phyloP scores from a whole-genome alignment of 441 rosid genomes.

The Populus hybrid region DNA sequence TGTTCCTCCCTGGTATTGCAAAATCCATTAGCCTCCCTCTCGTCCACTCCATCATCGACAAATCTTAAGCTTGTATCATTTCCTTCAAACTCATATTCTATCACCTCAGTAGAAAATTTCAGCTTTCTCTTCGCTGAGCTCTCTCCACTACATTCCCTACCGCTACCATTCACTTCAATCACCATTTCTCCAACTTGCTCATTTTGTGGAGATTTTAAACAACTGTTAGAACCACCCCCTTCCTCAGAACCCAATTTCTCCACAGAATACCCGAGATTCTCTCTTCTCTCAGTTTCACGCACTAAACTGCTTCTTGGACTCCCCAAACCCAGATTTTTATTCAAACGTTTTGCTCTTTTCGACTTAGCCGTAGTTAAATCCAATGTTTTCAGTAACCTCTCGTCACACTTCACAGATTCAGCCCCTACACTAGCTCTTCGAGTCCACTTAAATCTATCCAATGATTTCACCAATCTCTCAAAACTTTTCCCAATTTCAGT shows the following conservation, averaged over 20 bases:
- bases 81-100: conserved; percentile 10
- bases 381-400: not conserved
- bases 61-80: not conserved
- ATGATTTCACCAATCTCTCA: conserved; percentile 8
- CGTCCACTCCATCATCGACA: not conserved
- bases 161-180: not conserved
- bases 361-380: not conserved
- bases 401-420: not conserved
- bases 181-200: not conserved
- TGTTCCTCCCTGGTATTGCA: not conserved
- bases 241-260: conserved; percentile 2
- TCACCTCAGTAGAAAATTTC: conserved; percentile 10
- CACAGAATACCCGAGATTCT: conserved; percentile 5
- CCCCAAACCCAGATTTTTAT: not conserved
- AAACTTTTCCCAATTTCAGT: conserved; percentile 2
- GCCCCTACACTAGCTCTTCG: not conserved
- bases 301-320: not conserved
- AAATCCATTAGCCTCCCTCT: conserved; percentile 1
- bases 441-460: conserved; percentile 4
- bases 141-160: not conserved
- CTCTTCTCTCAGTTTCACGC: not conserved
- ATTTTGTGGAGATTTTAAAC: conserved; percentile 8
- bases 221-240: not conserved
- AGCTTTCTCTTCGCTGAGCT: conserved; percentile 20
- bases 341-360: conserved; percentile 1